Percentiles rank a stretch among this genome's conserved stretches.
phyloP scores from a whole-genome alignment of 1,284 basidiomycete genomes.

The Irpex rosettiformis region DNA sequence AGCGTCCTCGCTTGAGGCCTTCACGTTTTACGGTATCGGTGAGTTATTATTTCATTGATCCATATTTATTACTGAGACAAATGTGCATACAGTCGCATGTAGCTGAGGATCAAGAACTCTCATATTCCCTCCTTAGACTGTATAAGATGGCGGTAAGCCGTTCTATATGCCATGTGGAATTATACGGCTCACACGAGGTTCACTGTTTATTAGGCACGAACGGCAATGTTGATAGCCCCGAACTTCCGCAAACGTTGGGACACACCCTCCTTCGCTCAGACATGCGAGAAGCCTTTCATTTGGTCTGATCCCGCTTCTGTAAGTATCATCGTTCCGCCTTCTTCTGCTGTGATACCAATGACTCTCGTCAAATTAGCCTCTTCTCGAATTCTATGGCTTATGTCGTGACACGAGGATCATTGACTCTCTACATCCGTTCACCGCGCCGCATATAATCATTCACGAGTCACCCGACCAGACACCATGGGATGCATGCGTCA shows the following conservation, averaged over 20 bases:
- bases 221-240: constrained; percentile 33
- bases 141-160: constrained; percentile 30
- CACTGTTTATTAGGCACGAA: constrained; percentile 31
- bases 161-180: too few species aligned
- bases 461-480: constrained; percentile 36
- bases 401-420: constrained; percentile 33
- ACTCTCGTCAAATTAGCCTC: constrained; percentile 12
- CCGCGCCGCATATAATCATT: constrained; percentile 49
- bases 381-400: constrained; percentile 25
- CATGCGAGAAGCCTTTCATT: constrained; percentile 35
- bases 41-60: neutral
- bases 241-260: constrained; percentile 34
- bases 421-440: constrained; percentile 41
- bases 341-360: neutral
- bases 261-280: constrained; percentile 23
- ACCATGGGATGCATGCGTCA: constrained; percentile 24
- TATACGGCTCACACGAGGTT: neutral
- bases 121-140: neutral
- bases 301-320: constrained; percentile 51
- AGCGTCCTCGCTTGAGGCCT: neutral
- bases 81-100: too few species aligned
- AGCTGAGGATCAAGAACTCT: neutral
- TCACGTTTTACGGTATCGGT: neutral
- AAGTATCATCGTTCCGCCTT: constrained; percentile 8
- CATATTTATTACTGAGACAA: too few species aligned